Conservation (phyloP, 345 rosid genomes). For the Brassica juncea region DNA sequence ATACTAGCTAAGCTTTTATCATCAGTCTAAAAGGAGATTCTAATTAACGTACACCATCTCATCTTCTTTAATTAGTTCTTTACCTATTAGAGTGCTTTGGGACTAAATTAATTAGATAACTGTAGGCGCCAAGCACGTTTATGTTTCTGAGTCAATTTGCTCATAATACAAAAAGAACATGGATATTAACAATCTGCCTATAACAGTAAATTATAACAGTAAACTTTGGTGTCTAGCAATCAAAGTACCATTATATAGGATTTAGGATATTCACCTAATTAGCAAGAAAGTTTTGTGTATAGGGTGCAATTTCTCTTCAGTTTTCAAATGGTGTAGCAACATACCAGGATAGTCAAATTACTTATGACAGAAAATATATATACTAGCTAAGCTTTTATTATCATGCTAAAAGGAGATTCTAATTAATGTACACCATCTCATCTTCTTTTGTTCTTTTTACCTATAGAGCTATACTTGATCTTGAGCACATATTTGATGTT, state of each 20-base stretch:
- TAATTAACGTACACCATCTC: neutral
- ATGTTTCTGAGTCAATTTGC: too few relatives aligned
- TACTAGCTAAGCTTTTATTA: neutral
- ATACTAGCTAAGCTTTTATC: neutral
- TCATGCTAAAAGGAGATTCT: neutral
- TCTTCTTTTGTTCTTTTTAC: neutral
- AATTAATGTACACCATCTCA: neutral
- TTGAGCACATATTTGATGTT: neutral
- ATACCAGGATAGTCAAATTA: neutral
- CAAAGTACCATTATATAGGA: too few relatives aligned
- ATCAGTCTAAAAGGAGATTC: neutral
- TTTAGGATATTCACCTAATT: too few relatives aligned
- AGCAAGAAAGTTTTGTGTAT: too few relatives aligned
- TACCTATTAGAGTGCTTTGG: neutral
- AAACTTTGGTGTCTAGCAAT: too few relatives aligned
- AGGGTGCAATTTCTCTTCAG: too few relatives aligned
- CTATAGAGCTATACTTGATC: neutral
- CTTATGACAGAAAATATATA: neutral
- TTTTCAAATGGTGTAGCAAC: neutral
- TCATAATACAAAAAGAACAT: too few relatives aligned
- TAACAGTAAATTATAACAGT: too few relatives aligned
- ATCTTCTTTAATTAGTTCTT: neutral
- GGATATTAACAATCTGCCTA: too few relatives aligned
- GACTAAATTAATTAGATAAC: too few relatives aligned
- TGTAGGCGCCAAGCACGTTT: too few relatives aligned